Base-by-base conservation (phyloP, 768 basidiomycete genomes). In the Leccinum subgranulosum region DNA sequence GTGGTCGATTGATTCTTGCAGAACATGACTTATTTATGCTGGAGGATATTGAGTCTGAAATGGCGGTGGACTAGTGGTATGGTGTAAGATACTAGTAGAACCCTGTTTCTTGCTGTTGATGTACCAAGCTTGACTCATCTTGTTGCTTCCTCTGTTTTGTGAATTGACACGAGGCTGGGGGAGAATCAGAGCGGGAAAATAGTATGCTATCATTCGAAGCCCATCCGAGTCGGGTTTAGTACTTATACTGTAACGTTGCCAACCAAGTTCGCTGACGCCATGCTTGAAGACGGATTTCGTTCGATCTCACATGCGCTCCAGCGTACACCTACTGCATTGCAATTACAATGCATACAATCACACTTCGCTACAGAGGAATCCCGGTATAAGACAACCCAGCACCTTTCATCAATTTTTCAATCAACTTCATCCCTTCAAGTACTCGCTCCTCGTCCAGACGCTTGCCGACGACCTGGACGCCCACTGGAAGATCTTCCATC, bases 391-490 rank as follows among this genome's bases (percentile, higher is more conserved):
- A 53, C 56, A 62, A 28, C 10, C 69, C 67, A 3, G 63, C 64
- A 6, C 56, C 55, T 46, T 58, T 65, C 63, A 72, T 60, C 12
- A 70, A 47, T n/a, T 51, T 54, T 29, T 74, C 68, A 21, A 81
- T 69, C 49, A 79, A 56, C 54, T 75, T 72, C 73, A 81, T 81
- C 3, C 78, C 77, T 57, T 75, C 75, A 39, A 82, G 55, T 2
- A 78, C 79, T 23, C 75, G 75, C 66, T 82, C 81, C 63, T 82
- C 81, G 54, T 79, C 75, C 6, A 78, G 66, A 12, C 77, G 73
- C 29, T 69, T 69, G 1, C 79, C 79, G 9, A 77, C 66, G 45
- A 81, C 61, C 61, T 81, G 78, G 23, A 81, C 66, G 2, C 75
- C 75, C 3, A 81, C 66, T 0, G 80, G 80, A 25, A 81, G 71